Evolutionary conservation across 2,329 filamentous ascomycete species (phyloP).

Genomic region (Chrysosporium queenslandicum): DNA sequence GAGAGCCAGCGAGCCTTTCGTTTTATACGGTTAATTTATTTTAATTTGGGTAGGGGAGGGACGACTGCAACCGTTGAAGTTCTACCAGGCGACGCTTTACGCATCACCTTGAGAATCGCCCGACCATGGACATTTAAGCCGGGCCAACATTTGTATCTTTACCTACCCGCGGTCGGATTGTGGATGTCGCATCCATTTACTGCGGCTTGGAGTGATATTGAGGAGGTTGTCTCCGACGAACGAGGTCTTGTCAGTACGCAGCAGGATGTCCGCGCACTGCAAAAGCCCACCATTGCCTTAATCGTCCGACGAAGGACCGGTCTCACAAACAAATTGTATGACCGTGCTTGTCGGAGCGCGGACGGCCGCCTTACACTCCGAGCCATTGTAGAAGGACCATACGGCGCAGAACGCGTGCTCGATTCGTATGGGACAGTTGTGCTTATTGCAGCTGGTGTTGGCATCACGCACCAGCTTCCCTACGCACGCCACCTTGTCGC

Average conservation of each 20-base stretch:
- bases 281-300: conserved; percentile 59
- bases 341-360: conserved; percentile 51
- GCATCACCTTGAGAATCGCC: conserved; percentile 60
- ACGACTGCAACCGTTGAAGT: conserved; percentile 58
- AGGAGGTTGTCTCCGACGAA: conserved; percentile 35
- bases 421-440: conserved; percentile 87
- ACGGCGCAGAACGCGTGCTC: conserved; percentile 71
- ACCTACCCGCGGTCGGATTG: conserved; percentile 54
- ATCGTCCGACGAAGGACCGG: conserved; percentile 80
- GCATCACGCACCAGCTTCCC: conserved; percentile 89
- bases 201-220: conserved; percentile 61
- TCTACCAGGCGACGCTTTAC: conserved; percentile 58
- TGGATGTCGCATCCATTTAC: conserved; percentile 74
- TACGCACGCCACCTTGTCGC: conserved; percentile 69
- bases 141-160: conserved; percentile 65
- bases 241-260: conserved; percentile 38
- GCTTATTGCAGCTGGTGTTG: conserved; percentile 83
- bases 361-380: conserved; percentile 50
- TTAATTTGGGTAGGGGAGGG: conserved; percentile 50
- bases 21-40: conserved; percentile 53
- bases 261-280: conserved; percentile 43
- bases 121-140: conserved; percentile 56
- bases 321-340: conserved; percentile 72
- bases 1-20: conserved; percentile 45
- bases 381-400: conserved; percentile 81